Evolutionary conservation across 352 stramenopile species (phyloP).

Genomic region (Globisporangium megalacanthum): DNA sequence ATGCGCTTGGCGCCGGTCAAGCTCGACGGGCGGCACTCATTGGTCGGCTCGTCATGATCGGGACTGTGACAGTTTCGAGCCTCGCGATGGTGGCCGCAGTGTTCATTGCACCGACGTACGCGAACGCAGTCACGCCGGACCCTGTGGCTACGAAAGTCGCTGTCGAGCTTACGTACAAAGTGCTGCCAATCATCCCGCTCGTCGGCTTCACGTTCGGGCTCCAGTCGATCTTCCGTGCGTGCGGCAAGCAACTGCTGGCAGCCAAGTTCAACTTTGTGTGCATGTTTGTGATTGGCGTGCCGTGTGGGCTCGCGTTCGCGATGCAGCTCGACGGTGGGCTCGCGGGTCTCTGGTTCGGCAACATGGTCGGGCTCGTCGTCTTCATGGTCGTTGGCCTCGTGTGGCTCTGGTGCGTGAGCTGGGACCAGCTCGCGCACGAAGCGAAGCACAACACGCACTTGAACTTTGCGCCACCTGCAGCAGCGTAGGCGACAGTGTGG

Average conservation of each 20-base stretch:
- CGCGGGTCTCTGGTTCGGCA: conserved; percentile 20
- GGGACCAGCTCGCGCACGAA: conserved; percentile 13
- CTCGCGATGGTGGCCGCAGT: conserved; percentile 20
- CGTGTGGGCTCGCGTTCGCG: conserved; percentile 17
- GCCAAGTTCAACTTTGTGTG: conserved; percentile 17
- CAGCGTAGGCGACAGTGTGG: too few species aligned
- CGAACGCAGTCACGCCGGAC: conserved; percentile 15
- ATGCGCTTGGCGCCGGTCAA: conserved; percentile 24
- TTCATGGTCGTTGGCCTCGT: conserved; percentile 12
- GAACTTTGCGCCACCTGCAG: not conserved
- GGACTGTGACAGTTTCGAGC: conserved; percentile 5
- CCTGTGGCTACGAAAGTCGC: not conserved
- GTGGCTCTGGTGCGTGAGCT: conserved; percentile 15
- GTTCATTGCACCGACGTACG: conserved; percentile 10
- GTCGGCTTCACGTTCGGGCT: conserved; percentile 11
- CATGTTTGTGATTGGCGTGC: conserved; percentile 20
- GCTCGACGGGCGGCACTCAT: conserved; percentile 18
- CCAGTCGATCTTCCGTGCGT: conserved; percentile 16
- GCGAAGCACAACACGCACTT: conserved; percentile 11
- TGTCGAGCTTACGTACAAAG: not conserved
- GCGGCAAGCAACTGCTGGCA: conserved; percentile 13
- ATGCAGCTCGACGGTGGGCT: conserved; percentile 13
- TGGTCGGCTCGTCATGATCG: conserved; percentile 15
- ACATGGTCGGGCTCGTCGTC: conserved; percentile 10
- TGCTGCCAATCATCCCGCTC: conserved; percentile 9